Evolutionary conservation across 352 stramenopile species (phyloP).

Genomic region (Pythium utonaiense): DNA sequence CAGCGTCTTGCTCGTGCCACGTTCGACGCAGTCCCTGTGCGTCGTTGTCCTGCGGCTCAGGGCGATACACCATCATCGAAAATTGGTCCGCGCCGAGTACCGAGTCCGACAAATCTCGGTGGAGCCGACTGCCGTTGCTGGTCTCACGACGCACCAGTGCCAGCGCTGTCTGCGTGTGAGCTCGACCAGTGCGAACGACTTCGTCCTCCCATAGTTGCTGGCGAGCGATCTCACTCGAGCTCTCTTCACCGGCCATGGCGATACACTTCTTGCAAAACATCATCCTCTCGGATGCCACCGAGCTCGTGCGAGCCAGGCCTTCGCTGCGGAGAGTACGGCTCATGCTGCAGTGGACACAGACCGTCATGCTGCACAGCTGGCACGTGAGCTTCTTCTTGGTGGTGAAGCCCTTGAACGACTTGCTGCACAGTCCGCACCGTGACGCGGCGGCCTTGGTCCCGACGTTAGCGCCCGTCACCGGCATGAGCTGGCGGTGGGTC

Average conservation of each 20-base stretch:
- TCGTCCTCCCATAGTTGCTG: conserved; percentile 50
- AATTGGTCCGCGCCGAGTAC: not conserved
- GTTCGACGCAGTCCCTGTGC: not conserved
- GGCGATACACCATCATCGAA: not conserved
- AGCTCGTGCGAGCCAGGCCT: conserved; percentile 11
- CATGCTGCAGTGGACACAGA: conserved; percentile 23
- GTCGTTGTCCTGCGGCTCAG: not conserved
- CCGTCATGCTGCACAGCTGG: conserved; percentile 19
- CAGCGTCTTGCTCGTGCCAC: conserved; percentile 18
- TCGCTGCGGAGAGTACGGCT: conserved; percentile 19
- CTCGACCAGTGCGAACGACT: conserved; percentile 20
- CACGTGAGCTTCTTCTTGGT: conserved; percentile 19
- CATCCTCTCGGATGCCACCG: conserved; percentile 40
- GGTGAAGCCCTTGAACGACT: conserved; percentile 22
- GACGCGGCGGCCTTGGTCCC: not conserved
- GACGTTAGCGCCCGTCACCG: not conserved
- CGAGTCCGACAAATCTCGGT: not conserved
- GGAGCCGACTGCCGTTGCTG: conserved; percentile 14
- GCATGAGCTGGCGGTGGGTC: conserved; percentile 26
- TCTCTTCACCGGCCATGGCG: conserved; percentile 45
- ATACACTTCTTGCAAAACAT: conserved; percentile 71
- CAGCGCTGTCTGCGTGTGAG: conserved; percentile 20
- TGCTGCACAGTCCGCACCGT: conserved; percentile 22
- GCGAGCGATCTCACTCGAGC: conserved; percentile 51
- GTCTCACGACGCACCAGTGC: conserved; percentile 14